Conservation (phyloP, 2,329 filamentous ascomycete species). For the Orbilia brochopaga region DNA sequence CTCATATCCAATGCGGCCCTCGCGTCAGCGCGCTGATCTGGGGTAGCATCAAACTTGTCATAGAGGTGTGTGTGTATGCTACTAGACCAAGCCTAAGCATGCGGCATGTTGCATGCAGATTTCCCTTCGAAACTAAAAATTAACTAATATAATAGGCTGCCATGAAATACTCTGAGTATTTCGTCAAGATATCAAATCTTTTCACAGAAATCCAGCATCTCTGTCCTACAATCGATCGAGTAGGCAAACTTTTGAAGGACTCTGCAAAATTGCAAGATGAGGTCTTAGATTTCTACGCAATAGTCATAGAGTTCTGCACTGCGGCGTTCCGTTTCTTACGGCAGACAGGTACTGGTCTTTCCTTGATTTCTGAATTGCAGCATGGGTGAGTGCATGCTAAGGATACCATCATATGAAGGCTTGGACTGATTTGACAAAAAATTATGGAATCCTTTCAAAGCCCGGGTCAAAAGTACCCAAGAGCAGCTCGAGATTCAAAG, state of each 20-base stretch:
- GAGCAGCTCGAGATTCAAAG: slow-evolving; percentile 36
- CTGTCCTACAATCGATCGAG: slow-evolving; percentile 57
- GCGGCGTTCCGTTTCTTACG: slow-evolving; percentile 47
- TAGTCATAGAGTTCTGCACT: slow-evolving; percentile 50
- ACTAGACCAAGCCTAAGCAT: background rate
- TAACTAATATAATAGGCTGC: slow-evolving; percentile 54
- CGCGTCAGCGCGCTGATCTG: slow-evolving; percentile 59
- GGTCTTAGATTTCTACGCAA: slow-evolving; percentile 48
- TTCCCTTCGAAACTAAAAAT: too few relatives aligned
- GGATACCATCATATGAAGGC: slow-evolving; percentile 34
- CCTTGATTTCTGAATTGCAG: too few relatives aligned
- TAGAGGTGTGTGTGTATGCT: slow-evolving; percentile 56
- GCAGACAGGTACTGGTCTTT: slow-evolving; percentile 32
- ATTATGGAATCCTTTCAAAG: slow-evolving; percentile 50
- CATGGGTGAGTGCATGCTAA: too few relatives aligned
- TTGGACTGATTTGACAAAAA: slow-evolving; percentile 41
- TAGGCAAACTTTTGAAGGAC: slow-evolving; percentile 48
- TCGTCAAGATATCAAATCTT: slow-evolving; percentile 58
- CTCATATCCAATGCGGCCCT: slow-evolving; percentile 58
- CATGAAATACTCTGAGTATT: slow-evolving; percentile 58
- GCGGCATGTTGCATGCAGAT: background rate
- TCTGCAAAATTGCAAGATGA: slow-evolving; percentile 49
- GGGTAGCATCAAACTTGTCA: slow-evolving; percentile 60
- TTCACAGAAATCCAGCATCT: slow-evolving; percentile 57
- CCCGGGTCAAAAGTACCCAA: slow-evolving; percentile 47